Base-by-base conservation (phyloP, 2,329 filamentous ascomycete species). In the Seiridium unicorne region DNA sequence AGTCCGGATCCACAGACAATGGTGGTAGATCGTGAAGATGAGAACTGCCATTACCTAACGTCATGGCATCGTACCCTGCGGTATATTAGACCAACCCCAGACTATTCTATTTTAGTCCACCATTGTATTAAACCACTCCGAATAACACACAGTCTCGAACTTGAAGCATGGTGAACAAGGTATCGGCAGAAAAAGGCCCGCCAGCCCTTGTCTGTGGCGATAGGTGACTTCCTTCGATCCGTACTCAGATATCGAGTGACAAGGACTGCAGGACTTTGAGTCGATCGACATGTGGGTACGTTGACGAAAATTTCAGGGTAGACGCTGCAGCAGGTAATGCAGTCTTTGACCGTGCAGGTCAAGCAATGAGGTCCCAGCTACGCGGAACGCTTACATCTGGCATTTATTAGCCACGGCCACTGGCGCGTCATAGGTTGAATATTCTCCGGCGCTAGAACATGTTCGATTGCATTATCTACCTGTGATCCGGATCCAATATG, bases 401-500 rank as follows among this genome's bases (percentile, higher is more conserved):
- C 35, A 49, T 11, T 18, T 9, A 6, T 13, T 26, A 26, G 35
- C 35, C 32, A 35, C 3, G 32, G 49, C 11, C 3, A 6, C 32
- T n/a, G 49, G 49, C 49, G 49, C 26, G 49, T 53, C n/a, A 53
- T n/a, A 38, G 32, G 13, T 53, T 53, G 34, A 53, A 53, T 53
- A 53, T 35, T 53, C 49, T 35, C 49, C 49, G 13, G 31, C 34
- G 18, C 18, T 26, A 26, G 18, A 26, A 26, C 18, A 26, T 26
- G 18, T 26, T 26, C 18, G 18, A 26, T 26, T 26, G 18, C 18
- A 26, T 26, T 26, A 26, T 26, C 18, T 26, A 26, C 2, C 18
- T 26, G 18, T 26, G 18, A 26, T 26, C 18, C 18, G 18, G 18
- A 26, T 26, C 18, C 18, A 26, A 26, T 26, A 26, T 26, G 18